A percentile compares a stretch with the other conserved stretches of the same genome.
phyloP scores from a whole-genome alignment of 2,329 filamentous ascomycete species.

The Neoscytalidium dimidiatum region DNA sequence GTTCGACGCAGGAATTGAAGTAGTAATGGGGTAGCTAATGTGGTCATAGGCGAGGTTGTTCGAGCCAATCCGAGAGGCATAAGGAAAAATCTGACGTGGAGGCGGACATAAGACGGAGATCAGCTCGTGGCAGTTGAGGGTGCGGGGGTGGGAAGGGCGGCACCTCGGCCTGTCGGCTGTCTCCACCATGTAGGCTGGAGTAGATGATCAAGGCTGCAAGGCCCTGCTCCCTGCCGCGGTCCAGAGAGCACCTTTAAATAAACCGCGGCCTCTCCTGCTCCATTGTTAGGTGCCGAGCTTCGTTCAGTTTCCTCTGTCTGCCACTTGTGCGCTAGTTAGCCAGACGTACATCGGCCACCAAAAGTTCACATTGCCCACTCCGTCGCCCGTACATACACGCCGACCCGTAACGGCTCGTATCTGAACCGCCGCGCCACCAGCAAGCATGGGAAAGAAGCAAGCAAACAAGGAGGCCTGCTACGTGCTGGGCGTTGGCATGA shows the following conservation, averaged over 20 bases:
- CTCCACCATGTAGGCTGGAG: neutral
- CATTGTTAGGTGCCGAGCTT: neutral
- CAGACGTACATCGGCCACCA: no score
- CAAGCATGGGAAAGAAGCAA: slow-evolving; percentile 10
- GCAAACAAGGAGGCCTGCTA: slow-evolving; percentile 59
- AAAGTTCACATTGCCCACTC: no score
- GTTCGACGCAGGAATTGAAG: no score
- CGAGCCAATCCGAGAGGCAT: neutral
- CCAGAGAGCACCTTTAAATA: slow-evolving; percentile 2
- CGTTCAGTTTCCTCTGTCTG: no score
- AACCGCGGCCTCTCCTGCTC: neutral
- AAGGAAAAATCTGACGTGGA: neutral
- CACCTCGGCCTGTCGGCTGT: slow-evolving; percentile 15
- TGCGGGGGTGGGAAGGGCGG: slow-evolving; percentile 1
- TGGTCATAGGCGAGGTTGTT: no score
- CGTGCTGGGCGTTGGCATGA: slow-evolving; percentile 97
- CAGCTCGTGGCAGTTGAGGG: neutral
- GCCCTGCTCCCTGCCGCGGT: slow-evolving; percentile 11
- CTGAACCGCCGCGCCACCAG: neutral
- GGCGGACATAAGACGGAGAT: neutral
- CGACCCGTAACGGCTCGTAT: neutral
- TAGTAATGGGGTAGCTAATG: no score
- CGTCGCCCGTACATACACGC: no score
- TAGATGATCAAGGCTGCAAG: slow-evolving; percentile 1
- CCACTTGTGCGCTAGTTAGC: no score